Conservation (phyloP, 192 early-diverging fungal species). For the Irineochytrium annulatum region DNA sequence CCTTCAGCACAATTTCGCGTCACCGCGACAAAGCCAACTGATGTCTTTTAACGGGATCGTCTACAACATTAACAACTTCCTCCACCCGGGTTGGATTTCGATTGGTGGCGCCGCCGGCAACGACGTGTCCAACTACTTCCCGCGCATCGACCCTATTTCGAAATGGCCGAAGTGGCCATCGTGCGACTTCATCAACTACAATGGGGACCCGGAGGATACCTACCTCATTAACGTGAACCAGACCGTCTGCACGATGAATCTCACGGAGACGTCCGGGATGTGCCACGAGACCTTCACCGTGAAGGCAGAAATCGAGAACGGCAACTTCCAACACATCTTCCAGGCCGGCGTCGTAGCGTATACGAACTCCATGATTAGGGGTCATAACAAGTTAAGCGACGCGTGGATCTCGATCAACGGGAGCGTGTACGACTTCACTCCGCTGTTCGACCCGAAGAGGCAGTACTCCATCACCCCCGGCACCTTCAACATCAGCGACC, state of each 20-base stretch:
- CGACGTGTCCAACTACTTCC: constrained; percentile 36
- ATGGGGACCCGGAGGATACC: constrained; percentile 12
- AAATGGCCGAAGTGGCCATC: constrained; percentile 3
- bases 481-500: constrained; percentile 56
- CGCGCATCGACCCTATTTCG: constrained; percentile 23
- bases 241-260: constrained; percentile 1
- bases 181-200: constrained; percentile 12
- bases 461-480: constrained; percentile 9
- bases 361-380: not conserved
- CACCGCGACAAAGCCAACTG: constrained; percentile 8
- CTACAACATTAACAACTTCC: constrained; percentile 35
- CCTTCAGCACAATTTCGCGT: constrained; percentile 12
- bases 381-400: constrained; percentile 19
- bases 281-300: not conserved
- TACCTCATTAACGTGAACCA: not conserved
- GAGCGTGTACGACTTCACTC: constrained; percentile 74
- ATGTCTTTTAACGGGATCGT: constrained; percentile 43
- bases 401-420: constrained; percentile 70
- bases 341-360: not conserved
- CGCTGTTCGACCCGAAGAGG: constrained; percentile 30
- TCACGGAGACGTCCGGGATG: constrained; percentile 1
- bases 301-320: not conserved
- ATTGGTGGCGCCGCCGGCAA: constrained; percentile 28
- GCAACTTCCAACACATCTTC: not conserved
- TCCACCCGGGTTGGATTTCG: constrained; percentile 24